A percentile compares a stretch with the other conserved stretches of the same genome.
These are phyloP conservation scores for Stephania cephalantha DNA, from an alignment of 164 flowering plant species.

Conservation along the genomic window DNA sequence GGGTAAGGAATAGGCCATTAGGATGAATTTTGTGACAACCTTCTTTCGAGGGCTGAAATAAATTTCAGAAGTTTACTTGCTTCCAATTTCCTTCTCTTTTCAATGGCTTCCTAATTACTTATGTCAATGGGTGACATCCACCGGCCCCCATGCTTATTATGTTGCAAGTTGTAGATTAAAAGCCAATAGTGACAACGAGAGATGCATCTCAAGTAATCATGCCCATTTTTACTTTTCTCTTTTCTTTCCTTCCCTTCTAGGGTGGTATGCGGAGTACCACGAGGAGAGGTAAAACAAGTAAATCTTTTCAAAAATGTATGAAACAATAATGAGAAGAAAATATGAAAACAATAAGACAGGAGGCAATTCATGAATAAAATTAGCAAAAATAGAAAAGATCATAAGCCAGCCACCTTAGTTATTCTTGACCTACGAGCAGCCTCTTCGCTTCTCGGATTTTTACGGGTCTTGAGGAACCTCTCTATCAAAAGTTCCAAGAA, in stretches of 20 bases:
- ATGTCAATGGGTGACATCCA: not conserved
- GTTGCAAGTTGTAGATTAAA: not conserved
- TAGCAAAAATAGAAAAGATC: not conserved
- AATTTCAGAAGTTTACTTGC: no score
- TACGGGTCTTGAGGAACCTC: conserved; percentile 67
- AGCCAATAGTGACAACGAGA: no score
- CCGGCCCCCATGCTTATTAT: not conserved
- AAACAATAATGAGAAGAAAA: not conserved
- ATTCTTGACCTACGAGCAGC: conserved; percentile 75
- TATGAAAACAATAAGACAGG: not conserved
- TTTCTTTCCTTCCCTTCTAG: no score
- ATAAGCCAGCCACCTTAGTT: conserved; percentile 48
- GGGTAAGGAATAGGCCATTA: no score
- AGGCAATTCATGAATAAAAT: not conserved
- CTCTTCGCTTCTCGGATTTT: conserved; percentile 88
- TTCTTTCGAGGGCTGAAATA: no score
- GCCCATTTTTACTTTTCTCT: not conserved
- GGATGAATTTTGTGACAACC: no score
- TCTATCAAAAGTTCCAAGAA: conserved; percentile 35
- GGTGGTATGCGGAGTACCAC: not conserved
- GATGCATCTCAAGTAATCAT: not conserved
- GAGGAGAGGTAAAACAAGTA: not conserved
- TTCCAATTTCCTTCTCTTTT: no score
- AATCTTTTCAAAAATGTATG: not conserved
- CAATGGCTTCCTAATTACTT: no score